Conservation (phyloP, 352 stramenopile species). For the Phytophthora fragariaefolia region DNA sequence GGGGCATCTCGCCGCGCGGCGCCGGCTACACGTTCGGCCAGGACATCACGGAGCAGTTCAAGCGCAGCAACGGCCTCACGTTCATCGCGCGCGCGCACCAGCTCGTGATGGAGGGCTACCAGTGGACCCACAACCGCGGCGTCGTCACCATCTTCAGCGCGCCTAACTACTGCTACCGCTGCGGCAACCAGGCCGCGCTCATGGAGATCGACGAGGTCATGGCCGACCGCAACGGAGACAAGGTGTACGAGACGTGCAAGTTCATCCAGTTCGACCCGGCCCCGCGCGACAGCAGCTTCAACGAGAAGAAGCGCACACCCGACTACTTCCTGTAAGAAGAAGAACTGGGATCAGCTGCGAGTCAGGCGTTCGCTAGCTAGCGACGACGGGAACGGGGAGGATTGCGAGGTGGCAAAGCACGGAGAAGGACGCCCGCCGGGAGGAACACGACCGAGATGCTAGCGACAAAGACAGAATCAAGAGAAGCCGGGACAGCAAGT, state of each 20-base stretch:
- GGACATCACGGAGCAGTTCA: slow-evolving; percentile 92
- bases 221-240: slow-evolving; percentile 85
- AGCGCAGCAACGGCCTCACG: slow-evolving; percentile 88
- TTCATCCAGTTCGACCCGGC: slow-evolving; percentile 93
- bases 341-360: no score
- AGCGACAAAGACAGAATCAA: slow-evolving; percentile 30
- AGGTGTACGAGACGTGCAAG: slow-evolving; percentile 93
- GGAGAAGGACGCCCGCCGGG: slow-evolving; percentile 1
- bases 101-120: slow-evolving; percentile 95
- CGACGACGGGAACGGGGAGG: no score
- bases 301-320: slow-evolving; percentile 92
- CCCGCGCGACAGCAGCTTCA: slow-evolving; percentile 91
- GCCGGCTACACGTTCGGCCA: slow-evolving; percentile 90
- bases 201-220: slow-evolving; percentile 96
- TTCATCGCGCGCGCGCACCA: slow-evolving; percentile 90
- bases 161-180: slow-evolving; percentile 96
- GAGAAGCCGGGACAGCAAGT: slow-evolving; percentile 19
- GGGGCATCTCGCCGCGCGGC: slow-evolving; percentile 87
- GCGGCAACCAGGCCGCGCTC: slow-evolving; percentile 96
- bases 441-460: slow-evolving; percentile 12
- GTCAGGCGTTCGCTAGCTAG: background rate
- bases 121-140: slow-evolving; percentile 92
- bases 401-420: background rate
- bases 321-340: slow-evolving; percentile 94
- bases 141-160: slow-evolving; percentile 94